Evolutionary conservation across 768 basidiomycete genomes (phyloP).

Genomic region (Boletus reticuloceps): DNA sequence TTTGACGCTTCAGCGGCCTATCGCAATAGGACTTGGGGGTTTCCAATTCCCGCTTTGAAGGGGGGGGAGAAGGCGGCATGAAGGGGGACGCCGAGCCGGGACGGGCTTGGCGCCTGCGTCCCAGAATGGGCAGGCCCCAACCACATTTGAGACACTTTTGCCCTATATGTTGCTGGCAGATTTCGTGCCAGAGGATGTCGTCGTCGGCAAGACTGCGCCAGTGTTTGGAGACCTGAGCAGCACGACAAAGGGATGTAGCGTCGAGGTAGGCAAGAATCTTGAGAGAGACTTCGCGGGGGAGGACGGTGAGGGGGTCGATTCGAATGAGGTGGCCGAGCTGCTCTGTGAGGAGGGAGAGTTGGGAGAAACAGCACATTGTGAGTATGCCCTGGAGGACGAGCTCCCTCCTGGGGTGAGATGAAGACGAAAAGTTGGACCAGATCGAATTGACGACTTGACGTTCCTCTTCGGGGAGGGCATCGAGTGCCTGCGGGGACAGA

Average conservation of each 20-base stretch:
- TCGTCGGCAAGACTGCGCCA: constrained; percentile 95
- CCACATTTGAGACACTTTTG: constrained; percentile 96
- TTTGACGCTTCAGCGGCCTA: constrained; percentile 53
- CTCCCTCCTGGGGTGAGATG: constrained; percentile 84
- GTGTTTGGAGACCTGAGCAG: constrained; percentile 81
- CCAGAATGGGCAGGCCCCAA: constrained; percentile 92
- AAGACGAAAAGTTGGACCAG: constrained; percentile 97
- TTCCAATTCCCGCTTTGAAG: constrained; percentile 42
- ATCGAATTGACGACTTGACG: constrained; percentile 85
- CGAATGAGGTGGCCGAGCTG: constrained; percentile 90
- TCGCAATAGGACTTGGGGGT: constrained; percentile 22
- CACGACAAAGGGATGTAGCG: constrained; percentile 88
- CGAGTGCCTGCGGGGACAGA: constrained; percentile 66
- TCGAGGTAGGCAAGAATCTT: constrained; percentile 88
- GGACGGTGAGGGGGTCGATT: constrained; percentile 88
- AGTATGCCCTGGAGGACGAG: constrained; percentile 95
- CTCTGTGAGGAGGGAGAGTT: constrained; percentile 93
- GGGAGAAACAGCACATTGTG: constrained; percentile 99
- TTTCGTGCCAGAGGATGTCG: constrained; percentile 90
- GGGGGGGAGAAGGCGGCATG: constrained; percentile 24
- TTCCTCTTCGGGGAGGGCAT: constrained; percentile 82
- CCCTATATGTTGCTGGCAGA: constrained; percentile 98
- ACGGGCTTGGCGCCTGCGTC: constrained; percentile 58
- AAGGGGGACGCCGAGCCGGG: constrained; percentile 40
- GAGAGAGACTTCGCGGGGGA: constrained; percentile 88